Percentiles rank a stretch among this genome's conserved stretches.
These are phyloP conservation scores for Debaryomyces coudertii DNA, from an alignment of 1,139 yeast species.

Conservation along the genomic window DNA sequence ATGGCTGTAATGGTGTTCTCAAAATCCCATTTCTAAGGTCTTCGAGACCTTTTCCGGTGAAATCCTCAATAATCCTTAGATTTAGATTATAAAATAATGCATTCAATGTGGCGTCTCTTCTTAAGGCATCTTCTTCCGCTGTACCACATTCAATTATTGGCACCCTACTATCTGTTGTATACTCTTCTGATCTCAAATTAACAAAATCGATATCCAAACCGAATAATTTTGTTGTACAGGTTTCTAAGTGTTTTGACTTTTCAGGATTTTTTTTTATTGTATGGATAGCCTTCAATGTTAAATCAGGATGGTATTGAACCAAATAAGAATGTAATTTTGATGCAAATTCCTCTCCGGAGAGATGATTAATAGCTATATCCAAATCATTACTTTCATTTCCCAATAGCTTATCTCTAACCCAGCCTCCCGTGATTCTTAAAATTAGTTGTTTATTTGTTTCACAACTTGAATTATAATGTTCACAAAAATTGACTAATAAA, in stretches of 20 bases:
- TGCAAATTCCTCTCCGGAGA: constrained; percentile 89
- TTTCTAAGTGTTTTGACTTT: constrained; percentile 92
- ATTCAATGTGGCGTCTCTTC: constrained; percentile 93
- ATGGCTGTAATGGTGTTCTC: constrained; percentile 85
- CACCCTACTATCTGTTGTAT: constrained; percentile 78
- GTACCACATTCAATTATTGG: constrained; percentile 83
- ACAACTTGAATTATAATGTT: constrained; percentile 30
- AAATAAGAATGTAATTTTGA: constrained; percentile 61
- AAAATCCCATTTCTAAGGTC: constrained; percentile 73
- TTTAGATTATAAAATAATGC: constrained; percentile 86
- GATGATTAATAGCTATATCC: constrained; percentile 83
- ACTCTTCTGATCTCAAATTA: constrained; percentile 83
- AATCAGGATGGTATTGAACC: constrained; percentile 40
- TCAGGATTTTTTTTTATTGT: constrained; percentile 92
- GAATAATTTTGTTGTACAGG: constrained; percentile 86
- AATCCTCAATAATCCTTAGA: constrained; percentile 74
- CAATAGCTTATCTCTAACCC: constrained; percentile 95
- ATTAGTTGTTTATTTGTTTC: constrained; percentile 31
- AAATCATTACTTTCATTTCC: constrained; percentile 82
- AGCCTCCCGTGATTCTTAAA: constrained; percentile 92
- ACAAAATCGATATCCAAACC: constrained; percentile 90
- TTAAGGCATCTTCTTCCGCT: constrained; percentile 84
- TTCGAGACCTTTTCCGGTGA: constrained; percentile 70
- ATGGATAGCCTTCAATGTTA: constrained; percentile 60
- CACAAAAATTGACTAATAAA: constrained; percentile 49